Evolutionary conservation across 805 yeast genomes (phyloP), one percentile per base, ranked within the genome.

Genomic region (Candida railenensis): DNA sequence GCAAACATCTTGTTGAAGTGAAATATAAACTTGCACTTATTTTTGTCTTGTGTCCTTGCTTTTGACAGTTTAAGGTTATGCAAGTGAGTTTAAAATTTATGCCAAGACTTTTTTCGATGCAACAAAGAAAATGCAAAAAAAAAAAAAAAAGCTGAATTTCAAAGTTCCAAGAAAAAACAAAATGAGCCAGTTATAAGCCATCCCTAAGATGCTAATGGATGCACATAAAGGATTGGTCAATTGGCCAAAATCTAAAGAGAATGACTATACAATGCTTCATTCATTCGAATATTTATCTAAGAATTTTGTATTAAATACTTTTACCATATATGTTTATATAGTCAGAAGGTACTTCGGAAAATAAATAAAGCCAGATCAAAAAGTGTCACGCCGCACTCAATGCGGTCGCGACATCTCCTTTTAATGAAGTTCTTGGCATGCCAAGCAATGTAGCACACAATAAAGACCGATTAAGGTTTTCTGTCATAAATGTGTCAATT

Each of bases 341-440:
- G 30, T 7, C 5, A 25, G 11, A 25, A 7, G 5, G 11, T 25
- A 5, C 5, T 25, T 25, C 11, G 5, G 9, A 25, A 25, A 25
- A 25, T 25, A 25, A 25, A 25, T 25, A 25, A 25, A 11, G 30
- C n/a, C n/a, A n/a, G n/a, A n/a, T n/a, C n/a, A n/a, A n/a, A n/a
- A n/a, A n/a, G n/a, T n/a, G n/a, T n/a, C n/a, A n/a, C n/a, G 42
- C 42, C 42, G 42, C 42, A 38, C 32, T n/a, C 19, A 14, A 15
- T n/a, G 42, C 42, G 42, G 42, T 21, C 5, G 28, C 32, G 9
- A n/a, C 4, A 8, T 9, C 16, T n/a, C n/a, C 7, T n/a, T 12
- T 15, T 37, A 5, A 37, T 37, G 40, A 20, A 37, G 22, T 16
- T 41, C 43, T 41, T 41, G 43, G 43, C 43, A 41, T 41, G 43